Conservation (phyloP, 208 protist genomes). For the Wallacemonas collosoma region DNA sequence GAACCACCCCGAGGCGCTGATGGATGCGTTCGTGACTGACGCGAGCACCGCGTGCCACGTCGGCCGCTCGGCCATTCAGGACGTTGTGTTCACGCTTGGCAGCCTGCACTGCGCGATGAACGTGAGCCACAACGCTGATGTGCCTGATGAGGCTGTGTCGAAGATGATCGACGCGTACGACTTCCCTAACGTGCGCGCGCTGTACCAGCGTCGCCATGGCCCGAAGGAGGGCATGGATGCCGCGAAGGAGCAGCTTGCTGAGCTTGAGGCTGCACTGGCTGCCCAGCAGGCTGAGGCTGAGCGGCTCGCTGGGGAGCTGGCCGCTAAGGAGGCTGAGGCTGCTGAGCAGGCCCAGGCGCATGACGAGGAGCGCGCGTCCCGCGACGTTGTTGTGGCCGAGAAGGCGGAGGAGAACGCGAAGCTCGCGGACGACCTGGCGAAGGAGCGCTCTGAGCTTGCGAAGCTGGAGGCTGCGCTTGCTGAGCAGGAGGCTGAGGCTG, state of each 20-base stretch:
- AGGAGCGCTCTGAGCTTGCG: constrained; percentile 15
- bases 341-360: constrained; percentile 10
- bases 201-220: neutral
- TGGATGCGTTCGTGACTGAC: no score
- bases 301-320: constrained; percentile 19
- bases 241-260: constrained; percentile 10
- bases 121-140: constrained; percentile 6
- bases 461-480: constrained; percentile 24
- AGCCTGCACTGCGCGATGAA: constrained; percentile 3
- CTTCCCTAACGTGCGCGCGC: neutral
- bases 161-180: constrained; percentile 10
- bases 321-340: constrained; percentile 11
- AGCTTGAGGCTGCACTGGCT: constrained; percentile 22
- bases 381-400: neutral
- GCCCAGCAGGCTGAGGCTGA: neutral
- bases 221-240: neutral
- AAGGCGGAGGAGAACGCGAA: constrained; percentile 12
- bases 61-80: neutral
- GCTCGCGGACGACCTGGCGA: constrained; percentile 21
- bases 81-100: constrained; percentile 2
- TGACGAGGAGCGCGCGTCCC: constrained; percentile 11
- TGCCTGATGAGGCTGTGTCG: neutral
- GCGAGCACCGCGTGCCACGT: no score
- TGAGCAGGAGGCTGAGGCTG: neutral
- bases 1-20: no score